Base-by-base conservation (phyloP, 2,329 filamentous ascomycete species). In the Colletotrichum sojae region DNA sequence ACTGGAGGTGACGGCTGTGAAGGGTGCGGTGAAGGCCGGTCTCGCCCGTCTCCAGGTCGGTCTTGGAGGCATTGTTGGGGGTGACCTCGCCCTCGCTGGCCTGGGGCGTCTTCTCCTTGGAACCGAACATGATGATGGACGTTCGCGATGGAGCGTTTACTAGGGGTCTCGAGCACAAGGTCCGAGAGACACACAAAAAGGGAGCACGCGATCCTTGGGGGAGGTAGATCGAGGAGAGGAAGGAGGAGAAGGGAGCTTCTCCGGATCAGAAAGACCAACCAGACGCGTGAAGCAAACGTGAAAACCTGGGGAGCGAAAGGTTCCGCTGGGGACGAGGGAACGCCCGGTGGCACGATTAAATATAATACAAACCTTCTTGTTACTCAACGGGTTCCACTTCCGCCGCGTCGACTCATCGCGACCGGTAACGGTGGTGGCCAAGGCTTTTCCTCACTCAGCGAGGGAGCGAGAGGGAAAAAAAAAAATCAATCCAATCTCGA, bases 1-100 rank as follows among this genome's bases (percentile, higher is more conserved):
- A 86, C 72, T 85, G 83, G 54, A 86, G 76, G 66, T 86, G 84
- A 46, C 82, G 80, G 48, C 78, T 75, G 57, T 73, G 70, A 48
- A 83, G 77, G 67, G 77, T 74, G 6, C 81, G 76, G 65, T 82
- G 79, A 43, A 83, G 77, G 53, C 75, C 72, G 18, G 69, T 67
- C 48, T 79, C 78, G 61, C 78, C 81, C 2, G 76, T 73, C 75
- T 82, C 81, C 72, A 82, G 71, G 71, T 83, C 81, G 31, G 74
- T 68, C 59, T 75, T 73, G 68, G 67, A 69, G 36, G 43, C 67
- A 55, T 69, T 67, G 52, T 46, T 51, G 40, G 66, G 66, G 9
- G 61, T 69, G 31, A 69, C 54, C 66, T 69, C 66, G 22, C 66
- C 66, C 61, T 69, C 66, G 43, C 12, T 69, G 40, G 66, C 36